These are phyloP conservation scores for Schrenkiella parvula DNA, from an alignment of 345 rosid species.

Conservation along the genomic window DNA sequence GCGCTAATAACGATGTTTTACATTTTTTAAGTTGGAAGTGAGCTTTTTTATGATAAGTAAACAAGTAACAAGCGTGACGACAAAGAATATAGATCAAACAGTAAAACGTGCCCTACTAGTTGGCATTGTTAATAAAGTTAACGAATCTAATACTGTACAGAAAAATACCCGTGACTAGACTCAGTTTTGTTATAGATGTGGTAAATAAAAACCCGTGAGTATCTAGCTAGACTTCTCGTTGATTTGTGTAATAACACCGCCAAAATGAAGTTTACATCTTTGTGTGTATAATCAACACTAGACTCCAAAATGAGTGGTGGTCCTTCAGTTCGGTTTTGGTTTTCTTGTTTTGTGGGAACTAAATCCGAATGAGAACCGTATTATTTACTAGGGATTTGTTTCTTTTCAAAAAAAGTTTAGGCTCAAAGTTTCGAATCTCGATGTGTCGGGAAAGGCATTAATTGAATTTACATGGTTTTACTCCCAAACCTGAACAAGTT, in stretches of 20 bases:
- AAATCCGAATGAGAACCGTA: not conserved
- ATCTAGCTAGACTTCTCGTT: constrained; percentile 10
- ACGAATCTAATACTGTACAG: not conserved
- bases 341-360: constrained; percentile 7
- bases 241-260: not conserved
- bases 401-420: not conserved
- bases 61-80: constrained; percentile 13
- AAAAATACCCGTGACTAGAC: constrained; percentile 21
- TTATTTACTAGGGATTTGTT: not conserved
- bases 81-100: constrained; percentile 13
- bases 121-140: constrained; percentile 1
- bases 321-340: constrained; percentile 13
- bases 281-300: not conserved
- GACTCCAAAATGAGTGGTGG: constrained; percentile 15
- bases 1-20: not conserved
- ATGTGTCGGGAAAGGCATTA: not conserved
- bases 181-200: not conserved
- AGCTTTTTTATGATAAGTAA: not conserved
- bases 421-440: not conserved
- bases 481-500: not conserved
- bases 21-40: not conserved
- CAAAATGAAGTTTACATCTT: constrained; percentile 7
- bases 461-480: not conserved
- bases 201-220: constrained; percentile 14
- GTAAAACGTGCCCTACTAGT: constrained; percentile 17